Percentiles rank a stretch among this genome's conserved stretches.
phyloP scores from a whole-genome alignment of 2,329 filamentous ascomycete species.

The Penicillium sclerotigenum region DNA sequence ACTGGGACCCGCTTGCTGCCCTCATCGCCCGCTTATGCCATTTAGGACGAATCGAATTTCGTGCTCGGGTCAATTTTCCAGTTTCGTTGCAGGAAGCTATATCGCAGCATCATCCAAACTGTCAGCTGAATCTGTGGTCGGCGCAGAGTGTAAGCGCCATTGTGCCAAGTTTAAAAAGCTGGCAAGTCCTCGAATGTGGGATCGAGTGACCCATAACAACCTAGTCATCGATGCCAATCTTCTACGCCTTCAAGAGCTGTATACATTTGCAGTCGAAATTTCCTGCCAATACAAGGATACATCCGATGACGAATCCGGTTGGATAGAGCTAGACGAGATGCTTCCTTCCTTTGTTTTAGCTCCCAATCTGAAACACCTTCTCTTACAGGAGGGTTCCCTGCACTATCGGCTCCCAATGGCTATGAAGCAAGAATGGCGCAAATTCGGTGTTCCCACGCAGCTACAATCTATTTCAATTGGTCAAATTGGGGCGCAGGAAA shows the following conservation, averaged over 20 bases:
- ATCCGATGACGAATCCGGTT: background rate
- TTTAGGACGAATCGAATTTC: constrained; percentile 3
- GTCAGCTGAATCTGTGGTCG: background rate
- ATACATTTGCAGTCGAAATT: background rate
- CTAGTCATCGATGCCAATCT: background rate
- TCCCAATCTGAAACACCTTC: constrained; percentile 5
- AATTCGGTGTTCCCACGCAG: background rate
- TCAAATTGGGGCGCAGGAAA: background rate
- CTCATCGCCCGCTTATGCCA: constrained; percentile 1
- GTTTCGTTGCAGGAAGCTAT: background rate
- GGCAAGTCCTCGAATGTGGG: background rate
- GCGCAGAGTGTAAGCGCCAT: background rate
- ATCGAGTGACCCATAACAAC: too few relatives aligned
- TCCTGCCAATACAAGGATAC: too few relatives aligned
- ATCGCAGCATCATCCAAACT: constrained; percentile 3
- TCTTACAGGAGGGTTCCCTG: background rate
- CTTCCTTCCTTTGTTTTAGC: constrained; percentile 1
- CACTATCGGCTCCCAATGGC: background rate
- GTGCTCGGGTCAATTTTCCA: background rate
- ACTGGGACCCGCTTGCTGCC: constrained; percentile 2
- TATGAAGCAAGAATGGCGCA: background rate
- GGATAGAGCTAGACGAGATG: background rate
- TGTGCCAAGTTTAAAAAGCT: background rate
- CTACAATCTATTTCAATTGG: constrained; percentile 5
- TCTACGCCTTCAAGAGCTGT: constrained; percentile 1